Percentiles rank a stretch among this genome's conserved stretches.
Conservation (phyloP, 257 asterid genomes). For the Ligustrum vulgare region DNA sequence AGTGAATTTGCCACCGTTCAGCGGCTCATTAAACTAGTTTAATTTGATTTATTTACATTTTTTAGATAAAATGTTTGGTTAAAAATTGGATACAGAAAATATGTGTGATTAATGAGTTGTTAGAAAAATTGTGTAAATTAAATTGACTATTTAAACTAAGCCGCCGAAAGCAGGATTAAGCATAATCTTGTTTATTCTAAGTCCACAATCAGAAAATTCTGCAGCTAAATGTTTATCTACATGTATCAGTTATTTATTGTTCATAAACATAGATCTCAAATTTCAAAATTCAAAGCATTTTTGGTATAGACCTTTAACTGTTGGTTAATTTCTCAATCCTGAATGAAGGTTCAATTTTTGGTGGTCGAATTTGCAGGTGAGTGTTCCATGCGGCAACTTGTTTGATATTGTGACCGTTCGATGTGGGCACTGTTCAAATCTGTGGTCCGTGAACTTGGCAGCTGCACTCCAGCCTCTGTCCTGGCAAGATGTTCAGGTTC, state of each 20-base stretch:
- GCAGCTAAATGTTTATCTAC: neutral
- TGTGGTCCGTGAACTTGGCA: constrained; percentile 90
- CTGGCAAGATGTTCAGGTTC: constrained; percentile 49
- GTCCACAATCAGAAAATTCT: neutral
- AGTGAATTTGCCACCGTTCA: too few species aligned
- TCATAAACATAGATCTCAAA: neutral
- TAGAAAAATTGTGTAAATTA: too few species aligned
- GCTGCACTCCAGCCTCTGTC: constrained; percentile 71
- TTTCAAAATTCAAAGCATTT: neutral
- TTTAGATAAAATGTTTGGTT: too few species aligned
- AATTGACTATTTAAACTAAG: too few species aligned
- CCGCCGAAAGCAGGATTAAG: too few species aligned
- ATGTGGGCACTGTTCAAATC: constrained; percentile 85
- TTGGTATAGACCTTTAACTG: neutral
- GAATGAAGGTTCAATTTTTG: too few species aligned
- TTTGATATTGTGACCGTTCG: constrained; percentile 85
- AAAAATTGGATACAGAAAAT: too few species aligned
- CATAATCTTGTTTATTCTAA: neutral
- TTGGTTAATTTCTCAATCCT: neutral
- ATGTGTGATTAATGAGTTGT: too few species aligned
- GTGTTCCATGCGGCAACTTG: constrained; percentile 88
- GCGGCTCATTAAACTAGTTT: too few species aligned
- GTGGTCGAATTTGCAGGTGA: constrained; percentile 51
- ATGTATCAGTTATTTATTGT: neutral
- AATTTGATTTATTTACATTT: too few species aligned